Conservation (phyloP, 2,329 filamentous ascomycete genomes). For the Aspergillus jensenii region DNA sequence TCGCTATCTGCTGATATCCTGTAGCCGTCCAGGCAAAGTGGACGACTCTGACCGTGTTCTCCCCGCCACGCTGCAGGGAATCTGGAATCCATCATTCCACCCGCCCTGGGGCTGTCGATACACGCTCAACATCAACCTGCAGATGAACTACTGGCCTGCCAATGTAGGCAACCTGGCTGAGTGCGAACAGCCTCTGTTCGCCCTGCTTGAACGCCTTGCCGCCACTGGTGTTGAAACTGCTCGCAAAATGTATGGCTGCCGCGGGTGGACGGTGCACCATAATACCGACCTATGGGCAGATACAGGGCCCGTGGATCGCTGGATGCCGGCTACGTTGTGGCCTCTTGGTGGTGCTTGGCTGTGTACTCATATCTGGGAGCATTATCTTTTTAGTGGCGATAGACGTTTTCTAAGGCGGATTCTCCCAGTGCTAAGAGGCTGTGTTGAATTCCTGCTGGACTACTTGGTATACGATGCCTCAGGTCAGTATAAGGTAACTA, state of each 20-base stretch:
- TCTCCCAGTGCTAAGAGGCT: conserved; percentile 28
- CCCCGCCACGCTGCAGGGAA: conserved; percentile 58
- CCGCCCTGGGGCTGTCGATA: conserved; percentile 57
- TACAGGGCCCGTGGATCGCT: conserved; percentile 51
- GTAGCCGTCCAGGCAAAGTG: conserved; percentile 45
- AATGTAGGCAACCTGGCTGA: conserved; percentile 52
- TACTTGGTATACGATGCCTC: conserved; percentile 26
- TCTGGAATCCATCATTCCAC: conserved; percentile 51
- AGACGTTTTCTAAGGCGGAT: conserved; percentile 19
- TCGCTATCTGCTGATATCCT: conserved; percentile 56
- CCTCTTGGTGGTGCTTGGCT: conserved; percentile 57
- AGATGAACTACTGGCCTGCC: conserved; percentile 62
- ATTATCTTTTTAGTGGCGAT: conserved; percentile 52
- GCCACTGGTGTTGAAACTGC: conserved; percentile 52
- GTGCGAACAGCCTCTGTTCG: conserved; percentile 42
- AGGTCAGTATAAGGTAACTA: conserved; percentile 26
- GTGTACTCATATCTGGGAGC: conserved; percentile 60
- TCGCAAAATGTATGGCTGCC: conserved; percentile 52
- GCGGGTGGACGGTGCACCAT: conserved; percentile 58
- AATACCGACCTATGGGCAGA: conserved; percentile 62
- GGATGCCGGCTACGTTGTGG: conserved; percentile 40
- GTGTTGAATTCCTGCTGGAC: conserved; percentile 31
- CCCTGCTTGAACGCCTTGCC: conserved; percentile 40
- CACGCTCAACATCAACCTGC: conserved; percentile 59
- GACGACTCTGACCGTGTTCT: conserved; percentile 29